Evolutionary conservation across 805 yeast genomes (phyloP), one percentile per base, ranked within the genome.

Genomic region (Metschnikowia shivogae): DNA sequence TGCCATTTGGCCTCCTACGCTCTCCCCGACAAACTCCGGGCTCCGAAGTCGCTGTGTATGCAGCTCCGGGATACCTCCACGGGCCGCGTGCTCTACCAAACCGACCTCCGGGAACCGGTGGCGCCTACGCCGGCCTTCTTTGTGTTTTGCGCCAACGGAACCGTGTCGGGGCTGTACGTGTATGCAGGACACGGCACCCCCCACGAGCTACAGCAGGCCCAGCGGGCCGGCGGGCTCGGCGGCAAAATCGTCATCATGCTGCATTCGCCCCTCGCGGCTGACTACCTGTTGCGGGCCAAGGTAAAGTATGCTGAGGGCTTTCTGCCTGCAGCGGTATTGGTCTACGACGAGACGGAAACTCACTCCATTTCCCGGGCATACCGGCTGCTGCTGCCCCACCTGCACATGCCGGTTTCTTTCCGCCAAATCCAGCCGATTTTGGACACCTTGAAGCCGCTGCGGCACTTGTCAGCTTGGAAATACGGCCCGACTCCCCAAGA

Each of bases 81-180:
- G 8, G 54, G 50, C 4, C 52, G 60, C 3, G 47, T 55, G 3
- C 55, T 68, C 5, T 68, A 65, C 47, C 39, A 51, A 3, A 63
- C 68, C 4, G 43, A 47, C 5, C 40, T 68, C 9, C 28, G 30
- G 5, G 73, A 68, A 40, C 55, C 55, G 1, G 44, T 47, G 24
- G 53, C 48, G 32, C 33, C 47, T 8, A 66, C 72, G 0, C 72
- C 72, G 3, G 65, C 70, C 1, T 68, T 49, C 44, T 52, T 56
- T 42, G 50, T 55, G 3, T 60, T 54, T 50, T 68, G 72, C 1
- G 33, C 30, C 5, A 57, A 50, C 36, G 73, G 68, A 1, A 43
- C 58, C 1, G 52, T 62, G 1, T 48, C 44, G 4, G 63, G 56
- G 0, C 54, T 50, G 10, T 68, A 55, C 48, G 44, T 69, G 2